Percentiles rank a stretch among this genome's conserved stretches.
These are phyloP conservation scores for Suaeda aralocaspica DNA, from an alignment of 148 eudicot genomes.

Conservation along the genomic window DNA sequence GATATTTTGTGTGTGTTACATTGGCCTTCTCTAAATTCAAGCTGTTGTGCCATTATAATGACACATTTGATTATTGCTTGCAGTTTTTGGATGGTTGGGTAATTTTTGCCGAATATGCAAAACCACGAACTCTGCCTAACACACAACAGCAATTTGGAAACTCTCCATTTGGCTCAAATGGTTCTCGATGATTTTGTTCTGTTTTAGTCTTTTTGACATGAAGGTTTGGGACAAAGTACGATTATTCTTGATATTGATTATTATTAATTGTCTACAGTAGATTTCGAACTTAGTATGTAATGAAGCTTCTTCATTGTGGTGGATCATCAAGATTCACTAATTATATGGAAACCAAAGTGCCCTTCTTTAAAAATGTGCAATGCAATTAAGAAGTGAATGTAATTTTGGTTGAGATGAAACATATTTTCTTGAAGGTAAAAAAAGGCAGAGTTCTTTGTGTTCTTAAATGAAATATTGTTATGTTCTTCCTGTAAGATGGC, in stretches of 20 bases:
- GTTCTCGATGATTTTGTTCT: slow-evolving; percentile 13
- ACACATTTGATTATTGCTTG: slow-evolving; percentile 12
- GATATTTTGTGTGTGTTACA: too few relatives aligned
- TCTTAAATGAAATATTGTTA: too few relatives aligned
- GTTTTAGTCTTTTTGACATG: neutral
- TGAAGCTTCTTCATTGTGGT: neutral
- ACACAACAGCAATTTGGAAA: slow-evolving; percentile 30
- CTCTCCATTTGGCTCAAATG: slow-evolving; percentile 27
- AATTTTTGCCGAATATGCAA: slow-evolving; percentile 74
- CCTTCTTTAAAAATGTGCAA: neutral
- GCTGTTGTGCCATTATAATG: neutral
- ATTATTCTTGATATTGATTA: slow-evolving; percentile 8
- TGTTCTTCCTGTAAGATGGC: too few relatives aligned
- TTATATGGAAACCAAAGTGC: neutral
- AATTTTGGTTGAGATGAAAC: too few relatives aligned
- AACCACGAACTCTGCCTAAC: slow-evolving; percentile 43
- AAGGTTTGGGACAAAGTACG: neutral
- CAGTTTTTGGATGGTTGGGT: slow-evolving; percentile 95
- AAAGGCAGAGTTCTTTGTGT: too few relatives aligned
- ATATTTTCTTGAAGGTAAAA: too few relatives aligned
- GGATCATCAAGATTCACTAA: neutral
- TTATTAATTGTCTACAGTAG: neutral
- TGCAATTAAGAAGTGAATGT: neutral
- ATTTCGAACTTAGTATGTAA: neutral
- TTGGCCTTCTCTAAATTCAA: too few relatives aligned